A percentile compares a stretch with the other conserved stretches of the same genome.
Conservation (phyloP, 2,329 filamentous ascomycete genomes). For the Aureobasidium namibiae region DNA sequence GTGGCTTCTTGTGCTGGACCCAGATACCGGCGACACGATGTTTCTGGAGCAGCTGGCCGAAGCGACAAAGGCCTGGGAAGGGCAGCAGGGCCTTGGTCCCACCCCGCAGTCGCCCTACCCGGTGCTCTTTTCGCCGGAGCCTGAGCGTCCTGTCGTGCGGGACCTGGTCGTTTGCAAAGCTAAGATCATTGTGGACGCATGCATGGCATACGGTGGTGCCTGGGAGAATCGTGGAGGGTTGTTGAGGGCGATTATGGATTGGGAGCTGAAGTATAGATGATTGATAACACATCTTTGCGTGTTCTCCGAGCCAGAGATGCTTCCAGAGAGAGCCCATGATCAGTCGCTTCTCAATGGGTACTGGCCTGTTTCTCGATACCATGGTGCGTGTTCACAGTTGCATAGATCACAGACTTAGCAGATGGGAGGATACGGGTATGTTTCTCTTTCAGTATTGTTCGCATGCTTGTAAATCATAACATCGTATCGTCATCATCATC, state of each 20-base stretch:
- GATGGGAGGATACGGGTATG: too few species aligned
- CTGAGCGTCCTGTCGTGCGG: neutral
- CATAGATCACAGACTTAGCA: too few species aligned
- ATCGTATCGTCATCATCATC: neutral
- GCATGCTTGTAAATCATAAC: neutral
- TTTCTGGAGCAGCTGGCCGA: neutral
- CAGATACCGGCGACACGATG: neutral
- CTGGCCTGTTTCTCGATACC: too few species aligned
- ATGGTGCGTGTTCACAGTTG: too few species aligned
- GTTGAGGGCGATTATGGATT: neutral
- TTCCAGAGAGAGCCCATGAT: neutral
- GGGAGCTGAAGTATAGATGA: neutral
- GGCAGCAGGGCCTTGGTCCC: neutral
- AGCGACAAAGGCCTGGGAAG: neutral
- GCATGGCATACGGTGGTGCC: neutral
- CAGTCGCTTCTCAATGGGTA: too few species aligned
- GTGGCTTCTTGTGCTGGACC: neutral
- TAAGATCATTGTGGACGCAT: neutral
- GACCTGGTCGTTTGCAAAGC: neutral
- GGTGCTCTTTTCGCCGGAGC: neutral
- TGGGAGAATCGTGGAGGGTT: neutral
- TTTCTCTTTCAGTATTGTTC: too few species aligned
- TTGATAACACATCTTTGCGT: neutral
- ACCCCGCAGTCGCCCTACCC: neutral
- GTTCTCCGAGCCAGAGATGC: neutral